These are phyloP conservation scores for Leccinum ochraceum DNA, from an alignment of 768 basidiomycete genomes.

Conservation along the genomic window DNA sequence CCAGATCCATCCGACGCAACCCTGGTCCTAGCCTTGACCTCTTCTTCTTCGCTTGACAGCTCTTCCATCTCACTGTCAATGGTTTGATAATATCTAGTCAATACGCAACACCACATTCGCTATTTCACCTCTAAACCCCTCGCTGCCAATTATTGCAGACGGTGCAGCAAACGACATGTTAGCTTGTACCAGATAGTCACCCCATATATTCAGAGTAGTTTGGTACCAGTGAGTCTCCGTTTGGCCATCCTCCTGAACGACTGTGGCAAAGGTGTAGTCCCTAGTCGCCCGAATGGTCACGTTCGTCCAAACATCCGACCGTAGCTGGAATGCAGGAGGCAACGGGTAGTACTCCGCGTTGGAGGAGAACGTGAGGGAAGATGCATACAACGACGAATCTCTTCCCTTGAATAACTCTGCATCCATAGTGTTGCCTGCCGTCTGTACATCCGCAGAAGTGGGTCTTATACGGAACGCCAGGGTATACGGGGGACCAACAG, in stretches of 20 bases:
- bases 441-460: conserved; percentile 11
- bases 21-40: not conserved
- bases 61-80: conserved; percentile 18
- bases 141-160: conserved; percentile 35
- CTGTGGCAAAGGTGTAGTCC: conserved; percentile 36
- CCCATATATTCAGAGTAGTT: conserved; percentile 42
- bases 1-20: conserved; percentile 21
- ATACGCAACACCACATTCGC: conserved; percentile 30
- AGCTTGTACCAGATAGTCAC: conserved; percentile 37
- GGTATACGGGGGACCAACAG: conserved; percentile 46
- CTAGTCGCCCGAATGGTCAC: conserved; percentile 41
- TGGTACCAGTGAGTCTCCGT: conserved; percentile 33
- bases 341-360: conserved; percentile 40
- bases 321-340: conserved; percentile 29
- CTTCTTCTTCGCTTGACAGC: conserved; percentile 14
- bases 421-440: conserved; percentile 12
- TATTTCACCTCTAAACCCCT: conserved; percentile 37
- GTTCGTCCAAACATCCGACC: conserved; percentile 31
- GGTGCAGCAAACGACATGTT: conserved; percentile 50
- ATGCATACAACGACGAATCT: conserved; percentile 38
- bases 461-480: conserved; percentile 42
- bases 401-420: conserved; percentile 36
- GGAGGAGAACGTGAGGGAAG: conserved; percentile 41
- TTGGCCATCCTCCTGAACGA: conserved; percentile 21
- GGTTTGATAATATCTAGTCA: conserved; percentile 10